A percentile compares a stretch with the other conserved stretches of the same genome.
Conservation (phyloP, 306 rosid species). For the Lupinus albus region DNA sequence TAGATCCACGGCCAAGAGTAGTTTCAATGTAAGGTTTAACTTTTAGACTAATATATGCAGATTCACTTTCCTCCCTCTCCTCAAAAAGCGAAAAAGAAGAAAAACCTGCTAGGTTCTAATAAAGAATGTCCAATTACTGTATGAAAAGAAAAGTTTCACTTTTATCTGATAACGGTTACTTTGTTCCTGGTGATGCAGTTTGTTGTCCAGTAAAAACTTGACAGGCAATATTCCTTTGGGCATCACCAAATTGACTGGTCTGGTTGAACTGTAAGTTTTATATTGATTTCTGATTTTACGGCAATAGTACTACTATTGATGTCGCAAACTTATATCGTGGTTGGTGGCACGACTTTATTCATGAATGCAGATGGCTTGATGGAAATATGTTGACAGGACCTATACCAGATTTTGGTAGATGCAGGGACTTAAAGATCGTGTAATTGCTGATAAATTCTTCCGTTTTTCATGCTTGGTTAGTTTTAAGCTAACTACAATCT, state of each 20-base stretch:
- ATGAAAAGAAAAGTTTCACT: slow-evolving; percentile 14
- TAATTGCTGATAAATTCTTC: slow-evolving; percentile 48
- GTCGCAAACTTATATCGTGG: slow-evolving; percentile 27
- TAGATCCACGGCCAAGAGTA: slow-evolving; percentile 76
- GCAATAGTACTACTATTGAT: slow-evolving; percentile 12
- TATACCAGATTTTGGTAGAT: slow-evolving; percentile 85
- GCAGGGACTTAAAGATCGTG: slow-evolving; percentile 77
- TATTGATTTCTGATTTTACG: slow-evolving; percentile 37
- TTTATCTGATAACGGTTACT: slow-evolving; percentile 43
- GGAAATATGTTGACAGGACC: slow-evolving; percentile 61
- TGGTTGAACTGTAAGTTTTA: slow-evolving; percentile 80
- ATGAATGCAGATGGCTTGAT: slow-evolving; percentile 51
- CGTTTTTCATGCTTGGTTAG: slow-evolving; percentile 13
- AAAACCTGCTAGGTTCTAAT: slow-evolving; percentile 3
- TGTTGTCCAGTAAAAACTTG: slow-evolving; percentile 70
- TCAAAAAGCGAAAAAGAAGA: not conserved
- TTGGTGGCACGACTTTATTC: slow-evolving; percentile 31
- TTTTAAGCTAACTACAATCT: slow-evolving; percentile 41
- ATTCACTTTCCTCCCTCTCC: slow-evolving; percentile 3
- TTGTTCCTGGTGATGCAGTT: slow-evolving; percentile 59
- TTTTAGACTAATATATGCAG: not conserved
- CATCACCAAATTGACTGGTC: slow-evolving; percentile 69
- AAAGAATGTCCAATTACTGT: slow-evolving; percentile 23
- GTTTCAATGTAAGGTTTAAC: slow-evolving; percentile 66
- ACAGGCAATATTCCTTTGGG: slow-evolving; percentile 78